These are phyloP conservation scores for Phytophthora pini DNA, from an alignment of 352 stramenopile genomes.

Conservation along the genomic window DNA sequence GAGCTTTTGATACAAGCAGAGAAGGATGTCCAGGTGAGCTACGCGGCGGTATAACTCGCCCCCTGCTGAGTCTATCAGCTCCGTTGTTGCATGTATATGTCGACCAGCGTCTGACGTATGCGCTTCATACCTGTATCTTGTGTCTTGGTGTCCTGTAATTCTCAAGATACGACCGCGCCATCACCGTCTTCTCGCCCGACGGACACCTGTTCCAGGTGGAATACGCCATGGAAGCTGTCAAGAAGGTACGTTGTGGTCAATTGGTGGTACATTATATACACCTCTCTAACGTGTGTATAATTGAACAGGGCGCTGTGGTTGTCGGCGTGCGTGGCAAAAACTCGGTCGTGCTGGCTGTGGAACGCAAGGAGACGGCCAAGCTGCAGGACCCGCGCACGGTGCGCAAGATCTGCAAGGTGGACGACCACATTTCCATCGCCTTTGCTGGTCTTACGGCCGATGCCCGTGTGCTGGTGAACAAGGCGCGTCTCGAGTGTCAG, in stretches of 20 bases:
- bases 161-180: slow-evolving; percentile 98
- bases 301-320: slow-evolving; percentile 92
- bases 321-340: slow-evolving; percentile 97
- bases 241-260: slow-evolving; percentile 71
- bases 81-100: neutral
- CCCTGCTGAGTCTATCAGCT: neutral
- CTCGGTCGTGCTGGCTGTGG: slow-evolving; percentile 94
- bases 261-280: slow-evolving; percentile 10
- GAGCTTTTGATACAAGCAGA: slow-evolving; percentile 24
- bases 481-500: slow-evolving; percentile 97
- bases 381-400: slow-evolving; percentile 98
- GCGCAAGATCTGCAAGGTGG: slow-evolving; percentile 99
- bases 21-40: slow-evolving; percentile 51
- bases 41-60: neutral
- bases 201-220: slow-evolving; percentile 99
- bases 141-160: neutral
- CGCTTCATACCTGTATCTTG: neutral
- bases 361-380: slow-evolving; percentile 91
- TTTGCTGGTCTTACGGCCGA: slow-evolving; percentile 99
- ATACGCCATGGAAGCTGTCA: slow-evolving; percentile 99
- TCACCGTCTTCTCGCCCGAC: slow-evolving; percentile 99
- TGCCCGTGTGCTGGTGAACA: slow-evolving; percentile 98
- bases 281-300: neutral
- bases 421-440: slow-evolving; percentile 98
- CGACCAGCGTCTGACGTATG: neutral